Base-by-base conservation (phyloP, 257 asterid genomes). In the Cruciata laevipes region DNA sequence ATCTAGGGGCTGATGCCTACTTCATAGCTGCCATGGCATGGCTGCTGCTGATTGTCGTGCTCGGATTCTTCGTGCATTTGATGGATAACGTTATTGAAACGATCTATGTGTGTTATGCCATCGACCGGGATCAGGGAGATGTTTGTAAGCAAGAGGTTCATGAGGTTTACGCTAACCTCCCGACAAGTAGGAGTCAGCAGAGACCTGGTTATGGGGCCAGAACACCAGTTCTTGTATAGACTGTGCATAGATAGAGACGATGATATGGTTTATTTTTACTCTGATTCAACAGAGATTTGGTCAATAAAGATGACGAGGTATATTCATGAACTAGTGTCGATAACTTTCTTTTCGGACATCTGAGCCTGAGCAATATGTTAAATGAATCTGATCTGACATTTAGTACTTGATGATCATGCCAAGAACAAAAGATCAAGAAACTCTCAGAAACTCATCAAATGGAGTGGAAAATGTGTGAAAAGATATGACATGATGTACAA, bases 141-240 rank as follows among this genome's bases (percentile, higher is more conserved):
- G 97, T 88, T 27, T 81, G 79, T 64, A 90, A 88, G 70, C 95
- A 85, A 72, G 95, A 88, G 5, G 90, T 94, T 35, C 99, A 94
- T 25, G 95, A 94, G 73, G 97, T 94, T 63, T 94, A 90, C 63
- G 95, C 84, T 66, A 89, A 87, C 74, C 97, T 94, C 47, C 99
- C 99, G 3, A 85, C 90, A 74, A 90, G 95, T 75, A 83, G 96
- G 82, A 84, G 93, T 73, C 88, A 80, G 61, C 88, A 80, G 61
- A 80, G 97, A 80, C 44, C 95, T 30, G 82, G 89, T 76, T 86
- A 80, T 59, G 81, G 74, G 51, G 38, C 81, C 67, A 83, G 89
- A 78, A 71, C 83, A 73, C 83, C 97, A 61, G 69, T 33, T 7
- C 66, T 80, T 58, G 96, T 84, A 78, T 92, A 81, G 73, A 24